Evolutionary conservation across 805 yeast species (phyloP).

Genomic region (Yarrowia deformans): DNA sequence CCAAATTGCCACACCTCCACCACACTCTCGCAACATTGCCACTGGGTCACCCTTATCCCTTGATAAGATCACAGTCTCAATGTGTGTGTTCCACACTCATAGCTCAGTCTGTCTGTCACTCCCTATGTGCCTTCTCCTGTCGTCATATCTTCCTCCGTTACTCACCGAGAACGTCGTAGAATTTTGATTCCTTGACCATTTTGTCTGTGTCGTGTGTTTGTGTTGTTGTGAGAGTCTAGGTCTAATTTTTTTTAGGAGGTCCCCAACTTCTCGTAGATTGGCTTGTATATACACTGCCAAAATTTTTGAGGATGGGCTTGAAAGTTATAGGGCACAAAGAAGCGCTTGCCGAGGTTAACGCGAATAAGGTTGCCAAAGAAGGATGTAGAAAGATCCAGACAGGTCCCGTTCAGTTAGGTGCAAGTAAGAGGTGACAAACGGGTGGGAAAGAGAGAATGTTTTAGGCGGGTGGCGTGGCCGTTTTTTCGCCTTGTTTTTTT

Average conservation of each 20-base stretch:
- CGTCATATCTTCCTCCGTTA: constrained; percentile 6
- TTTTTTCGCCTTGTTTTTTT: constrained; percentile 1
- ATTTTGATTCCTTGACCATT: constrained; percentile 75
- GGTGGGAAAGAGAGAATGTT: not conserved
- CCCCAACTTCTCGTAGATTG: constrained; percentile 14
- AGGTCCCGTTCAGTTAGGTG: not conserved
- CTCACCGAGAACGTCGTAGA: constrained; percentile 67
- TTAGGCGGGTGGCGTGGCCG: not conserved
- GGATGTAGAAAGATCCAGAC: constrained; percentile 38
- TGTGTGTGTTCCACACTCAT: too few relatives aligned
- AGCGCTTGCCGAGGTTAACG: not conserved
- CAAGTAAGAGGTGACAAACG: not conserved
- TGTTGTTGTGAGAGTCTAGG: constrained; percentile 30
- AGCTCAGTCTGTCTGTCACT: not conserved
- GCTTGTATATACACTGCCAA: constrained; percentile 39
- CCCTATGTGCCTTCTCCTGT: not conserved
- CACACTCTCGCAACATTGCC: too few relatives aligned
- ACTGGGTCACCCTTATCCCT: too few relatives aligned
- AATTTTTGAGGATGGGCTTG: constrained; percentile 28
- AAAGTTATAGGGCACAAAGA: constrained; percentile 31
- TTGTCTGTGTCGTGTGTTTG: constrained; percentile 33
- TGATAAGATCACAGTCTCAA: too few relatives aligned
- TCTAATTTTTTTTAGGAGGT: constrained; percentile 12
- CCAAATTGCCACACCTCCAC: too few relatives aligned
- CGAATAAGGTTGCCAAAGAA: constrained; percentile 16